Evolutionary conservation across 192 early-diverging fungal genomes (phyloP).

Genomic region (Cetraspora pellucida): DNA sequence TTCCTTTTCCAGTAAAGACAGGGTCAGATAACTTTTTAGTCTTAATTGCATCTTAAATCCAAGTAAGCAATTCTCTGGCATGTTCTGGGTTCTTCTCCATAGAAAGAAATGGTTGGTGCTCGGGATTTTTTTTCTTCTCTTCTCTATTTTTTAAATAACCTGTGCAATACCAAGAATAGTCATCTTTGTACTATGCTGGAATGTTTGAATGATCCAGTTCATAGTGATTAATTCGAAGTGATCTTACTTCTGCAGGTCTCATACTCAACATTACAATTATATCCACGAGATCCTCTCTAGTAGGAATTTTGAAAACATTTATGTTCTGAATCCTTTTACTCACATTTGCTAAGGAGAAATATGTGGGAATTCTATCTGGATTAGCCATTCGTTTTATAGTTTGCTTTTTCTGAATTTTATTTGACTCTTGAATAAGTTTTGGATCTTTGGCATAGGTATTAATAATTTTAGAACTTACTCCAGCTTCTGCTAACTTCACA

Average conservation of each 20-base stretch:
- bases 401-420: too few relatives aligned
- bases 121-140: conserved; percentile 19
- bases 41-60: too few relatives aligned
- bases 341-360: too few relatives aligned
- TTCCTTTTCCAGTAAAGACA: conserved; percentile 28
- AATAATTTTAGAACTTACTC: conserved; percentile 8
- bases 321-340: conserved; percentile 21
- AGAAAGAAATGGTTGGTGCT: conserved; percentile 12
- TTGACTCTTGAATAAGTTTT: too few relatives aligned
- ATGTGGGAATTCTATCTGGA: background rate
- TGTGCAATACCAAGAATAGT: too few relatives aligned
- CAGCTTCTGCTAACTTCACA: too few relatives aligned
- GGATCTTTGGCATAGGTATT: too few relatives aligned
- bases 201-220: conserved; percentile 12
- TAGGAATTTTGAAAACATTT: background rate
- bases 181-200: conserved; percentile 21
- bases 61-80: too few relatives aligned
- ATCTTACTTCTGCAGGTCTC: conserved; percentile 24
- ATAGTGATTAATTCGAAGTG: conserved; percentile 23
- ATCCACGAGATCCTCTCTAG: conserved; percentile 16
- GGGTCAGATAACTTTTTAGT: conserved; percentile 19
- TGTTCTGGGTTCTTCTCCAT: too few relatives aligned
- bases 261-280: conserved; percentile 25
- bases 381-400: background rate
- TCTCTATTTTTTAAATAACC: conserved; percentile 27